Base-by-base conservation (phyloP, 2,329 filamentous ascomycete species). In the Fulvia fulva region DNA sequence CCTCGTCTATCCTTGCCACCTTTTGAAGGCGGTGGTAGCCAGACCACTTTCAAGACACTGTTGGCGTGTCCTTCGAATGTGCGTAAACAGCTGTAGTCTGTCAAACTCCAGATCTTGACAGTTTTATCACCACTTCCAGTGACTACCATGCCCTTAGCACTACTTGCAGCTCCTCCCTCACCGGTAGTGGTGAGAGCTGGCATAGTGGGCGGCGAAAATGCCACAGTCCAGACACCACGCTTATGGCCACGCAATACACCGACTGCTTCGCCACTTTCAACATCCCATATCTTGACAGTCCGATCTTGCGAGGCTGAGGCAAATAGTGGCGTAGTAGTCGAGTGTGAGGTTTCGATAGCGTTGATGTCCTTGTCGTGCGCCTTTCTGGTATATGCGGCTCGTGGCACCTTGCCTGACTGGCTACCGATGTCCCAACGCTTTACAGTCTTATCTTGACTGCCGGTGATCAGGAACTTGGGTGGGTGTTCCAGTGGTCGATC, bases 311-410 rank as follows among this genome's bases (percentile, higher is more conserved):
- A 97, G 28, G 94, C 93, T 1, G 94, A 97, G 2, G 93, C 95
- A 70, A 99, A 97, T 0, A 97, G 76, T n/a, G 86, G 84, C 4
- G 84, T 85, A 1, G 83, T 81, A 22, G 86, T 82, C 63, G 91
- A 90, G 54, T 68, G 67, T 6, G 71, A 73, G 11, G 94, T 81
- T 63, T 95, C 91, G 52, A 99, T 83, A 2, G 94, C 91, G 68
- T 99, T 99, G 75, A 99, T 99, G 66, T 99, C 94, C 73, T 99
- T 99, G 71, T 99, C 94, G 75, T 99, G 94, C 0, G 94, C 94
- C 74, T 97, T 96, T 57, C 94, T 85, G 0, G 94, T 97, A 73
- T 90, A 99, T 4, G 87, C 76, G 43, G 90, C 90, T 66, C 86
- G 79, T 9, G 85, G 77, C 9, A 82, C 80, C 57, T 82, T 81